A percentile compares a stretch with the other conserved stretches of the same genome.
Evolutionary conservation across 2,329 filamentous ascomycete species (phyloP).

Genomic region (Claviceps cyperi): DNA sequence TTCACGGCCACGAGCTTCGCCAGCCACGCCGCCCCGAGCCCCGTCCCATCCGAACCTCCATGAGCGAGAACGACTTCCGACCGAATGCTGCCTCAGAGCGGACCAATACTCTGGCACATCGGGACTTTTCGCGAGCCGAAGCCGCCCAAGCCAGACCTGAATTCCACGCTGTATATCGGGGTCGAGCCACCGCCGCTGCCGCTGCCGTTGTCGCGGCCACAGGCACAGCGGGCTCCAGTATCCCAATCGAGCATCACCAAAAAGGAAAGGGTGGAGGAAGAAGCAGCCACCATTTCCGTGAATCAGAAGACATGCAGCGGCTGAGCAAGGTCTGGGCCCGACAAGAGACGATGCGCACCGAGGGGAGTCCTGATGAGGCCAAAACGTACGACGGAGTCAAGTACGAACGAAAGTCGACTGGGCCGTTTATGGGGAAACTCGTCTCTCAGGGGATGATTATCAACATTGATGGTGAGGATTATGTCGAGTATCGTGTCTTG

Average conservation of each 20-base stretch:
- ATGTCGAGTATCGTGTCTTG: constrained; percentile 50
- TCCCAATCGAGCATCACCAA: constrained; percentile 7
- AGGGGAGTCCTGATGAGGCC: constrained; percentile 31
- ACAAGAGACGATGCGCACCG: constrained; percentile 34
- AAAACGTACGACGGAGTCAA: constrained; percentile 46
- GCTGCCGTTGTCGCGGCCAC: constrained; percentile 10
- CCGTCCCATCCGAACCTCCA: constrained; percentile 15
- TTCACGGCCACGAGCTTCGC: constrained; percentile 25
- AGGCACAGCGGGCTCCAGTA: neutral
- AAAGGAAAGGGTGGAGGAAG: constrained; percentile 14
- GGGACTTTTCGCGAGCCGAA: constrained; percentile 38
- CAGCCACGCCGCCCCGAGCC: constrained; percentile 28
- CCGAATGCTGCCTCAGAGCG: constrained; percentile 25
- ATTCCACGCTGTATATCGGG: constrained; percentile 28
- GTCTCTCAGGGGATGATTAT: constrained; percentile 47
- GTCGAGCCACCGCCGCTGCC: constrained; percentile 19
- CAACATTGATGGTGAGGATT: constrained; percentile 52
- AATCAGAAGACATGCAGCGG: constrained; percentile 33
- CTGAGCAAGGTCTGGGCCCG: constrained; percentile 41
- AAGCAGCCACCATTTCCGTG: constrained; percentile 21
- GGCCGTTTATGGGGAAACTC: constrained; percentile 48
- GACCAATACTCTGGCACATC: constrained; percentile 33
- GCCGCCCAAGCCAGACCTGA: constrained; percentile 36
- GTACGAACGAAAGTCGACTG: constrained; percentile 46
- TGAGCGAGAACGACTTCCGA: constrained; percentile 10